Base-by-base conservation (phyloP, 306 rosid genomes). In the Cucurbita maxima region DNA sequence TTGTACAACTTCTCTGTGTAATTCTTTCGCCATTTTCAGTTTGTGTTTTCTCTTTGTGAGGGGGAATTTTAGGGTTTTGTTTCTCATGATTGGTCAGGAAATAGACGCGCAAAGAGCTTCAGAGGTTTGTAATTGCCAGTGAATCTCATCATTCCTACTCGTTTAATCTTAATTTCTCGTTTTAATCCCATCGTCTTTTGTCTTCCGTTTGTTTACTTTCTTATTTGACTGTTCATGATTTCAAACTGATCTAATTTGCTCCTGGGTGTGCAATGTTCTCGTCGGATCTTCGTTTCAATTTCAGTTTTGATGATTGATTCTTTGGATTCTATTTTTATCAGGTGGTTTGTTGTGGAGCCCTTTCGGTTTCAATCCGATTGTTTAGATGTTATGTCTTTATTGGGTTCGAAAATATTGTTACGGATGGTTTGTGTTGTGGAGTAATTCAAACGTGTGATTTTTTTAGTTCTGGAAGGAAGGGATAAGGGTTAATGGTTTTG, bases 301-400 rank as follows among this genome's bases (percentile, higher is more conserved):
- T 55, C 36, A 38, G 41, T 71, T 62, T 66, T 34, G 60, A 57
- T 58, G 41, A 73, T 80, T 75, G 79, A 82, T 84, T 84, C 63
- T 71, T 79, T 48, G 77, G 79, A 45, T 19, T 72, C n/a, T 75
- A 72, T 74, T 73, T 75, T 78, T 82, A 59, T 83, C 78, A 78
- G 88, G 86, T 84, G 88, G 87, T 80, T 80, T 57, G 22, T 58
- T 80, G 84, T 82, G 74, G 77, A 82, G 79, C 73, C 61, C 81
- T 79, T 60, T 79, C 77, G 74, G 77, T 82, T 83, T 83, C 48
- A 74, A 84, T 85, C 79, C 84, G 79, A 88, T 87, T 84, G 76
- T 78, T 83, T 82, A 77, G 66, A 76, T 36, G 4, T 36, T 75
- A 4, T 58, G 4, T 56, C 82, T 68, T 37, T 77, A 50, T 54